These are phyloP conservation scores for Colletotrichum eleusines DNA, from an alignment of 2,329 filamentous ascomycete species.

Conservation along the genomic window DNA sequence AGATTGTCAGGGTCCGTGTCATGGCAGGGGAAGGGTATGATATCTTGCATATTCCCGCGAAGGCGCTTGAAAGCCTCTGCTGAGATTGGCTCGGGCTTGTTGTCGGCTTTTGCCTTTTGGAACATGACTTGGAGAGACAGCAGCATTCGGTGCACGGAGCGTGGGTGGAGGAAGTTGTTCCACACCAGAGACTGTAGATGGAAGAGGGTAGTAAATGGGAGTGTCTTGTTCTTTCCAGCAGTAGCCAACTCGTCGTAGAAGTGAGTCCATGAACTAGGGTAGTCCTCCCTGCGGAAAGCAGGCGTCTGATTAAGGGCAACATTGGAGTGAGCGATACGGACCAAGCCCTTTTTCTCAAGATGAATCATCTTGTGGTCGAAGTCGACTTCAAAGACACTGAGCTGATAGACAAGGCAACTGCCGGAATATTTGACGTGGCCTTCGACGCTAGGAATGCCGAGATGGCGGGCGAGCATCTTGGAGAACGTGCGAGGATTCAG, in stretches of 20 bases:
- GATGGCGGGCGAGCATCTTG: constrained; percentile 11
- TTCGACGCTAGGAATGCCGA: constrained; percentile 44
- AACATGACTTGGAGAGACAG: constrained; percentile 56
- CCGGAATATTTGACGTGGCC: constrained; percentile 52
- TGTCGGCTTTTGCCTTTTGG: constrained; percentile 43
- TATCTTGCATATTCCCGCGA: constrained; percentile 59
- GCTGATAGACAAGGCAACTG: constrained; percentile 60
- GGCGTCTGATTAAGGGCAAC: constrained; percentile 19
- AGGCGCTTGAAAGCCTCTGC: constrained; percentile 66
- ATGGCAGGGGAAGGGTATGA: constrained; percentile 67
- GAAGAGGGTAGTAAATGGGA: constrained; percentile 69
- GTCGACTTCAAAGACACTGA: constrained; percentile 47
- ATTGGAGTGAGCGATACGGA: constrained; percentile 42
- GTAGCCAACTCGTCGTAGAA: constrained; percentile 16
- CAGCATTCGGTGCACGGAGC: constrained; percentile 58
- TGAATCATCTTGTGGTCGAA: constrained; percentile 43
- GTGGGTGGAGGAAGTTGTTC: constrained; percentile 72
- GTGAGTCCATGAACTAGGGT: constrained; percentile 46
- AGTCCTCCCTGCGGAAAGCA: constrained; percentile 22
- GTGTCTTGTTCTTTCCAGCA: constrained; percentile 45
- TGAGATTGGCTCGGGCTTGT: constrained; percentile 57
- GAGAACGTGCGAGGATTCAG: background rate
- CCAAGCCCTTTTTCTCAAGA: constrained; percentile 45
- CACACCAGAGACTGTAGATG: constrained; percentile 73
- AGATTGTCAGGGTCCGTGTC: constrained; percentile 58